A percentile compares a stretch with the other conserved stretches of the same genome.
These are phyloP conservation scores for Mycena vitilis DNA, from an alignment of 768 basidiomycete genomes.

Conservation along the genomic window DNA sequence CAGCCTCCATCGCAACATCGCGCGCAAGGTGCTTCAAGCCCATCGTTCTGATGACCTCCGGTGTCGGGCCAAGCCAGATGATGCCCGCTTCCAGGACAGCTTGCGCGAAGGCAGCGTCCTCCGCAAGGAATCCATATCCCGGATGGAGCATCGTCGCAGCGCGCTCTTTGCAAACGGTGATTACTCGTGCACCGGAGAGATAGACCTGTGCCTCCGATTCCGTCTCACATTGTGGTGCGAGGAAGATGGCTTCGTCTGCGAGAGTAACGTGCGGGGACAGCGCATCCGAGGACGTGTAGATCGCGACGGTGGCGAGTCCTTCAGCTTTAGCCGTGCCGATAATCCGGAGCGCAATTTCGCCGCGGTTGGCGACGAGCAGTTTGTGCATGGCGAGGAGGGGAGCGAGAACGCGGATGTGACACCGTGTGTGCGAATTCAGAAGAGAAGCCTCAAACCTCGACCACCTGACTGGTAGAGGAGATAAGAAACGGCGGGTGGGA, in stretches of 20 bases:
- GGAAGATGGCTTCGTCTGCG: conserved; percentile 60
- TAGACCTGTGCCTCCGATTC: conserved; percentile 59
- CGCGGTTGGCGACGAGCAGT: conserved; percentile 76
- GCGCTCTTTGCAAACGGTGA: conserved; percentile 55
- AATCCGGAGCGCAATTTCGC: conserved; percentile 77
- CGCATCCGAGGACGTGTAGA: conserved; percentile 71
- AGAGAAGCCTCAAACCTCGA: neutral
- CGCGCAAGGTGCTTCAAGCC: conserved; percentile 73
- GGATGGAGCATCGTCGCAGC: conserved; percentile 67
- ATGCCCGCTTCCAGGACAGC: conserved; percentile 60
- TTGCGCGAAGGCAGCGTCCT: conserved; percentile 68
- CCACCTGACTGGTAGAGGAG: conserved; percentile 10
- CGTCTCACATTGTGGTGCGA: neutral
- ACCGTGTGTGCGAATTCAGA: conserved; percentile 3
- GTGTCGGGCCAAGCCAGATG: conserved; percentile 67
- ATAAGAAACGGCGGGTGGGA: neutral
- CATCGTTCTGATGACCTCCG: conserved; percentile 63
- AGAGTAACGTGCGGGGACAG: conserved; percentile 67
- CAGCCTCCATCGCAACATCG: conserved; percentile 55
- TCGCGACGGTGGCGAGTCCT: conserved; percentile 63
- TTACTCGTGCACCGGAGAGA: conserved; percentile 50
- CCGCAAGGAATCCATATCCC: conserved; percentile 75
- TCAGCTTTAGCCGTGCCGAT: conserved; percentile 66
- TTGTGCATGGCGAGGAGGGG: conserved; percentile 50
- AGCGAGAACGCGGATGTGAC: neutral